Percentiles rank a stretch among this genome's conserved stretches.
phyloP scores from a whole-genome alignment of 495 filamentous ascomycete species.

The Zalerion maritima region DNA sequence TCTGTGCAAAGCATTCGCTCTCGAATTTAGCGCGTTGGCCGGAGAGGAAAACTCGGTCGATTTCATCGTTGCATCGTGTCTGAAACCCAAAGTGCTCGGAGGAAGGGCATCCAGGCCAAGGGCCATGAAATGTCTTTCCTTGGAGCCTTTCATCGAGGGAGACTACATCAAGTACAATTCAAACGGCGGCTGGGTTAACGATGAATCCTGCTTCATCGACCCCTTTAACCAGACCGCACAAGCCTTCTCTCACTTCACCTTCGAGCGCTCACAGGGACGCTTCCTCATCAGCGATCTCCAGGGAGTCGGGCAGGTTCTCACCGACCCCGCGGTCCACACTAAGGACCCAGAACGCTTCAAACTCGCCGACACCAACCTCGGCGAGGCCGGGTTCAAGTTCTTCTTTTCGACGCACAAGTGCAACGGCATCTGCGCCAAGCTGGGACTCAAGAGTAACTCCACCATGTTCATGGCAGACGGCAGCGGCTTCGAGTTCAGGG shows the following conservation, averaged over 20 bases:
- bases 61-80: conserved; percentile 19
- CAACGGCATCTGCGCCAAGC: conserved; percentile 23
- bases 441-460: conserved; percentile 18
- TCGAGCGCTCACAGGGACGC: conserved; percentile 23
- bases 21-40: conserved; percentile 23
- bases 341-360: conserved; percentile 14
- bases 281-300: conserved; percentile 21
- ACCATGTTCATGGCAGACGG: conserved; percentile 12
- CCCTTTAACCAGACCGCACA: conserved; percentile 17
- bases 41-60: conserved; percentile 12
- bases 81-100: conserved; percentile 9
- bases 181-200: conserved; percentile 20
- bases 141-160: conserved; percentile 22
- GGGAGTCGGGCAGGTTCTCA: conserved; percentile 18
- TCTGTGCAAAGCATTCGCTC: conserved; percentile 24
- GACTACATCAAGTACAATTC: conserved; percentile 25
- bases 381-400: conserved; percentile 21
- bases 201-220: conserved; percentile 8
- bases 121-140: conserved; percentile 11
- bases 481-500: conserved; percentile 12
- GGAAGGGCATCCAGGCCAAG: too few relatives aligned
- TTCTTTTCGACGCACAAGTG: conserved; percentile 22
- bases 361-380: conserved; percentile 14
- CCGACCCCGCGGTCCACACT: conserved; percentile 23
- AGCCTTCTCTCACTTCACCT: conserved; percentile 29